A percentile compares a stretch with the other conserved stretches of the same genome.
phyloP scores from a whole-genome alignment of 2,329 filamentous ascomycete species.

The Paraconiothyrium brasiliense region DNA sequence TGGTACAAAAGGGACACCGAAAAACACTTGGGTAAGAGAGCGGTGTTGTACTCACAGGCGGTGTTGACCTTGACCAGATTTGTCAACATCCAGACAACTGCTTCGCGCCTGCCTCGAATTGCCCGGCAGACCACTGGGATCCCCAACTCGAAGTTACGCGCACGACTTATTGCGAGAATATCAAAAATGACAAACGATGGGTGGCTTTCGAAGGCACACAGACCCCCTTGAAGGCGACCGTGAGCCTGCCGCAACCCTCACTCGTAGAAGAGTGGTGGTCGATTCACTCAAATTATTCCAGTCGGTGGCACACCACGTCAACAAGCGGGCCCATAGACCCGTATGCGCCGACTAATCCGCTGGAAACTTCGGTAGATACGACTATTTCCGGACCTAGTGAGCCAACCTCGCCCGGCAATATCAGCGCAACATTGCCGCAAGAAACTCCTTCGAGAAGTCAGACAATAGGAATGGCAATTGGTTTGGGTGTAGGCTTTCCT shows the following conservation, averaged over 20 bases:
- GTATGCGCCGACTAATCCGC: not conserved
- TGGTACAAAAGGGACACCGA: slow-evolving; percentile 18
- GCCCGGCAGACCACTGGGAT: slow-evolving; percentile 17
- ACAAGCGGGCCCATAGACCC: not conserved
- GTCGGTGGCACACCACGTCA: not conserved
- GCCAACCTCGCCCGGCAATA: not conserved
- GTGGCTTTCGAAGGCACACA: slow-evolving; percentile 17
- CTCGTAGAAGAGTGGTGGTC: slow-evolving; percentile 18
- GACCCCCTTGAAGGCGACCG: slow-evolving; percentile 8
- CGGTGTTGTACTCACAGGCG: not conserved
- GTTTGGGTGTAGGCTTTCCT: slow-evolving; percentile 17
- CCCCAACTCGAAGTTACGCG: slow-evolving; percentile 17
- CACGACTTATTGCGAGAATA: slow-evolving; percentile 15
- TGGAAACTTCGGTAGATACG: not conserved
- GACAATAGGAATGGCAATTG: slow-evolving; percentile 12
- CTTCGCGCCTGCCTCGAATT: not conserved
- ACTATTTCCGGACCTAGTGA: not conserved
- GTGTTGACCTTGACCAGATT: slow-evolving; percentile 17
- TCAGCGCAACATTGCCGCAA: not conserved
- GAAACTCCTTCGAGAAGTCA: not conserved
- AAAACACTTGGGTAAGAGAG: slow-evolving; percentile 26
- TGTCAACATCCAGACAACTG: slow-evolving; percentile 35
- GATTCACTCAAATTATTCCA: slow-evolving; percentile 6
- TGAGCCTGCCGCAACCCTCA: slow-evolving; percentile 14
- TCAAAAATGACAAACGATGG: slow-evolving; percentile 12